These are phyloP conservation scores for Eucalyptus dawsonii DNA, from an alignment of 345 rosid species.

Conservation along the genomic window DNA sequence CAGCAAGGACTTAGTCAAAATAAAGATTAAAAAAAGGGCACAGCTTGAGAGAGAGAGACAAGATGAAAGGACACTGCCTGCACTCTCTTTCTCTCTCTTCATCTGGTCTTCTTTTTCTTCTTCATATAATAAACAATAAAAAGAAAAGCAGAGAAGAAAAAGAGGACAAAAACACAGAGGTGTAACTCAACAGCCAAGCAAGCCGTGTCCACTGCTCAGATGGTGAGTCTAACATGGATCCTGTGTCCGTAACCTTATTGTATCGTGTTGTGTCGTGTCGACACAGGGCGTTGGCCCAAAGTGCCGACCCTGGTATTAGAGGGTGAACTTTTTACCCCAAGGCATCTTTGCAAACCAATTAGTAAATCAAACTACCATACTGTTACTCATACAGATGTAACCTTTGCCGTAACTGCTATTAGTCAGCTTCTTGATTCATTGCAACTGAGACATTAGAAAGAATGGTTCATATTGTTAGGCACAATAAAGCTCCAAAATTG, in stretches of 20 bases:
- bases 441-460: background rate
- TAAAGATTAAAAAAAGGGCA: background rate
- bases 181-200: background rate
- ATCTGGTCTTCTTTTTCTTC: background rate
- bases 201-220: background rate
- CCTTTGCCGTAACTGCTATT: background rate
- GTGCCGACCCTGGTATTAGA: background rate
- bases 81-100: background rate
- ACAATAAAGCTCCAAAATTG: background rate
- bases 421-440: background rate
- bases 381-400: background rate
- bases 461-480: background rate
- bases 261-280: background rate
- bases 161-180: background rate
- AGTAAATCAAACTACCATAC: background rate
- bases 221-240: background rate
- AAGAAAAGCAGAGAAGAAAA: background rate
- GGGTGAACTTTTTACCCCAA: background rate
- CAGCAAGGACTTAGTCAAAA: background rate
- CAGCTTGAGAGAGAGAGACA: background rate
- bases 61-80: background rate
- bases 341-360: background rate
- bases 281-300: background rate
- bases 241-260: background rate
- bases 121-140: background rate